Evolutionary conservation across 2,329 filamentous ascomycete genomes (phyloP), one percentile per base, ranked within the genome.

Genomic region (Penicillium brevicompactum): DNA sequence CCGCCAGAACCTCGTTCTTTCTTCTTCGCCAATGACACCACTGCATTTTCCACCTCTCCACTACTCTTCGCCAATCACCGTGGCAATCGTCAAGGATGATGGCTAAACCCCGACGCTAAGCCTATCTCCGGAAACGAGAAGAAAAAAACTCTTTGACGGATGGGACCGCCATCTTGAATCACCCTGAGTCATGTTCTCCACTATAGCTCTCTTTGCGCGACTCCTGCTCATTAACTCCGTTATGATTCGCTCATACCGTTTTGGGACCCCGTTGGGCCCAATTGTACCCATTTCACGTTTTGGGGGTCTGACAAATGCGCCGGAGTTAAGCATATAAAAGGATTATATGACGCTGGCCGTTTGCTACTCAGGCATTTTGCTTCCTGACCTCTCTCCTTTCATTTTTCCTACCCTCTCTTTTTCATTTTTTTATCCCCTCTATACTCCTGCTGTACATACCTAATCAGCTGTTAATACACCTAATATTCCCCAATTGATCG

Each of bases 141-240:
- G 18, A 14, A 9, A 5, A 30, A 58, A 56, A 43, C 37, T 50
- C 37, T 51, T 46, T 46, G 53, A 42, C 37, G 53, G 45, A 38
- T 50, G 18, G 24, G 24, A 27, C 40, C 30, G 34, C 53, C 49
- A 45, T 37, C 18, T 11, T 58, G 59, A 64, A 42, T 64, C 60
- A 63, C 11, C 43, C 9, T 65, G 62, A 65, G 2, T 64, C 63
- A 65, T 59, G 47, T 24, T 48, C 42, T 56, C 63, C 63, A 64
- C 58, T 34, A 31, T 18, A 62, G 56, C 56, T 64, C 37, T 44
- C 31, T 3, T 18, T 14, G 22, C 8, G 1, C 3, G n/a, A 27
- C 5, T 24, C 1, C 22, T 32, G 8, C 21, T 13, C 10, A 16
- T 40, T 11, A 18, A 18, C 6, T 31, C 24, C 8, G 5, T 44